A percentile compares a stretch with the other conserved stretches of the same genome.
Evolutionary conservation across 139 green algal species (phyloP).

Genomic region (Volvox africanus): DNA sequence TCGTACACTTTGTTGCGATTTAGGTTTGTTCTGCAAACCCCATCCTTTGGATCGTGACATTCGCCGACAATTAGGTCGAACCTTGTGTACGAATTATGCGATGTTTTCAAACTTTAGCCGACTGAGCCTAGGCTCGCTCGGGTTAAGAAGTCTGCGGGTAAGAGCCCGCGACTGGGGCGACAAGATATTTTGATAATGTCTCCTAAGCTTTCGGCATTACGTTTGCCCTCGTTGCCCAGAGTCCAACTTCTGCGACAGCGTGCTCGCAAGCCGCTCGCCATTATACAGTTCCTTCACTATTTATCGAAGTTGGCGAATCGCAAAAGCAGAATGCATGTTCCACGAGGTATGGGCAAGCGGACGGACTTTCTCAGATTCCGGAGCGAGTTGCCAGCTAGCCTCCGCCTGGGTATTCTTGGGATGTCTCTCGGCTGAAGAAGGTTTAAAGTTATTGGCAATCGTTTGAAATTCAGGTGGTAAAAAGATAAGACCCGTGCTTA

Average conservation of each 20-base stretch:
- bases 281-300: background rate
- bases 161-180: background rate
- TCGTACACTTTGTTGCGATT: too few species aligned
- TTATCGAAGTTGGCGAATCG: background rate
- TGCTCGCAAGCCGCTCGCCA: background rate
- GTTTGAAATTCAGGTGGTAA: background rate
- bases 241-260: background rate
- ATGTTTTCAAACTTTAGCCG: background rate
- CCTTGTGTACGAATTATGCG: background rate
- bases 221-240: background rate
- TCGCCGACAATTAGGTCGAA: background rate
- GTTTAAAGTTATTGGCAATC: background rate
- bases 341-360: background rate
- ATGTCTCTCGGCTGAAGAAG: too few species aligned
- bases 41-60: too few species aligned
- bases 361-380: background rate
- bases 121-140: background rate
- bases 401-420: too few species aligned
- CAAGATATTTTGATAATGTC: background rate
- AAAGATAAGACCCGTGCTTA: background rate
- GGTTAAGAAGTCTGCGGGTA: background rate
- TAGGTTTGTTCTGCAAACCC: too few species aligned
- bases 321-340: background rate
- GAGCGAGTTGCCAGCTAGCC: too few species aligned
- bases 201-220: background rate